Conservation (phyloP, 257 asterid genomes). For the Scutellaria baicalensis region DNA sequence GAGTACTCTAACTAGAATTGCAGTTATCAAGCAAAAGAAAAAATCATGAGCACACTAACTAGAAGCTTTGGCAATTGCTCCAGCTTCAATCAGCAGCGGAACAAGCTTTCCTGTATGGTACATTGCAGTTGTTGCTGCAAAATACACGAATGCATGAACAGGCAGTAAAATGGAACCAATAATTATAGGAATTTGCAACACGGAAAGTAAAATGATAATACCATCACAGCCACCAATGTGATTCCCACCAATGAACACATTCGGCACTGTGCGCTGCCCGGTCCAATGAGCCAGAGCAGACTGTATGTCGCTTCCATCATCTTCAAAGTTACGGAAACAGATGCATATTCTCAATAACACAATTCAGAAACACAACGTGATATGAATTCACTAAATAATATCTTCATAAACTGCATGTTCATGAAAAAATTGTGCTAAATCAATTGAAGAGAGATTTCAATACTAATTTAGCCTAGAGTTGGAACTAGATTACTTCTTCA, state of each 20-base stretch:
- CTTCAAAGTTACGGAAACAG: conserved; percentile 23
- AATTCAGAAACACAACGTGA: neutral
- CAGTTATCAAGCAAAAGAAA: neutral
- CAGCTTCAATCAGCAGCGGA: conserved; percentile 72
- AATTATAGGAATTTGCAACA: neutral
- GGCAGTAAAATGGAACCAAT: neutral
- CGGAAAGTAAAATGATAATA: conserved; percentile 6
- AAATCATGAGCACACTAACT: conserved; percentile 16
- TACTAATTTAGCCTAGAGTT: neutral
- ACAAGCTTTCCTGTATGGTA: conserved; percentile 67
- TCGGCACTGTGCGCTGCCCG: conserved; percentile 84
- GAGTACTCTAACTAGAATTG: conserved; percentile 16
- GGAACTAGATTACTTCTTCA: neutral
- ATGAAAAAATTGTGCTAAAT: neutral
- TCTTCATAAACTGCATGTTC: neutral
- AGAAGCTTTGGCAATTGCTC: conserved; percentile 41
- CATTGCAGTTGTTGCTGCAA: conserved; percentile 64
- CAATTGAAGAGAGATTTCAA: neutral
- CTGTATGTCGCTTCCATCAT: conserved; percentile 78
- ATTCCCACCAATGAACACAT: conserved; percentile 77
- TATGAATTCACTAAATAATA: neutral
- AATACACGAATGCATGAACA: neutral
- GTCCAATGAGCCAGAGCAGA: conserved; percentile 62
- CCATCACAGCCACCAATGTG: conserved; percentile 96
- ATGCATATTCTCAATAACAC: neutral